Base-by-base conservation (phyloP, 495 filamentous ascomycete genomes). In the Aspergillus hancockii region DNA sequence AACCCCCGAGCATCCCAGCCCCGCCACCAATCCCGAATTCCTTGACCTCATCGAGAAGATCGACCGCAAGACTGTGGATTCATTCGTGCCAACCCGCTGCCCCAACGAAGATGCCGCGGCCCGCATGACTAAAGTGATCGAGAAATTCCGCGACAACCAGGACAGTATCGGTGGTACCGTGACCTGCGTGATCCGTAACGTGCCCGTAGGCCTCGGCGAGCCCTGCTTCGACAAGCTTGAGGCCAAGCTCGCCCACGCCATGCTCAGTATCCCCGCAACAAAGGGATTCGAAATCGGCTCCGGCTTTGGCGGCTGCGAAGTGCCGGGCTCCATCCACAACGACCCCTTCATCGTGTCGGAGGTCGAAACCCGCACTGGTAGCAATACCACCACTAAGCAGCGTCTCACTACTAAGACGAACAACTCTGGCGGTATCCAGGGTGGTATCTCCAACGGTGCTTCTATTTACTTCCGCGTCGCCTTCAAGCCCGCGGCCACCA, bases 281-380 rank as follows among this genome's bases (percentile, higher is more conserved):
- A 98, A 98, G 74, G 93, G 90, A 53, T 98, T 98, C 74, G 93
- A 98, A 67, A 88, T 98, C 66, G 94, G 95, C 52, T 96, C 91
- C 53, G 94, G 94, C 19, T 97, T 98, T 72, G 87, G 85, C 45
- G 93, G 93, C 54, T 92, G 88, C 66, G 87, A 92, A 67, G 76
- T 98, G 8, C 90, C 92, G 1, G 94, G 94, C 16, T 96, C 92
- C 5, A 83, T 85, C 34, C 93, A 98, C 81, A 98, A 98, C 74
- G 94, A 98, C 71, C 81, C 91, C 57, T 98, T 98, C 72, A 78
- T 94, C 51, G 79, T 81, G 22, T 69, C 85, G 19, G 70, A 79
- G 51, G 68, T 73, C 14, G 68, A 66, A n/a, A 78, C 74, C 30
- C 72, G 68, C 36, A 47, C 63, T 1, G 67, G 66, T 60, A 19